Evolutionary conservation across 2,329 filamentous ascomycete species (phyloP), one percentile per base, ranked within the genome.

Genomic region (Dactylellina haptotyla): DNA sequence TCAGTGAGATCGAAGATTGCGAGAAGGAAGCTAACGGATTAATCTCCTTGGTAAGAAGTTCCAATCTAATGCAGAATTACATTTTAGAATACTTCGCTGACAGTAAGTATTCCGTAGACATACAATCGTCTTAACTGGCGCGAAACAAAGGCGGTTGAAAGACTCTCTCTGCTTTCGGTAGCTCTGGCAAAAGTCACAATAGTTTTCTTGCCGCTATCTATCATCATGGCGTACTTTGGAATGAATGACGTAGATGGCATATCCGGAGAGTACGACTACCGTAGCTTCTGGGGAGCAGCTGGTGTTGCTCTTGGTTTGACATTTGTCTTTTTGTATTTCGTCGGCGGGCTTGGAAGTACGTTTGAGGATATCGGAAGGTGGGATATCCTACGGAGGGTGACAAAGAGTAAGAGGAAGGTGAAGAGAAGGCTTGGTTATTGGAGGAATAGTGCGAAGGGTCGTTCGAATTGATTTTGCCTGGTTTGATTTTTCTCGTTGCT

Each of bases 1-100:
- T 89, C 70, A 85, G 84, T 63, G 87, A 89, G 78, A 87, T 89
- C 45, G 85, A 88, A 57, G 85, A 87, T 75, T 89, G 87, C 76
- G 80, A 88, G 18, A 82, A 83, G 39, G 83, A 84, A 75, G 85
- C 85, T 66, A 83, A 85, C 4, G 81, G 80, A 1, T 77, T 86
- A 1, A 82, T 85, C 1, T 82, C 69, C 10, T 75, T 83, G 61
- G 69, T 73, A 48, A 9, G 3, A 20, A 14, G 20, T 39, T 9
- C 16, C 30, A 9, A 39, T 20, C 12, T 20, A 25, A 2, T 54
- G n/a, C 10, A 2, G 28, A 20, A 23, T 41, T 25, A 5, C 2
- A 20, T 20, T 54, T 43, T 18, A 9, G 20, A 20, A 5, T 56
- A 12, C 4, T 14, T 23, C n/a, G n/a, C 57, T 61, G 50, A 61